Evolutionary conservation across 2,329 filamentous ascomycete genomes (phyloP), one percentile per base, ranked within the genome.

Genomic region (Fusarium abutilonis): DNA sequence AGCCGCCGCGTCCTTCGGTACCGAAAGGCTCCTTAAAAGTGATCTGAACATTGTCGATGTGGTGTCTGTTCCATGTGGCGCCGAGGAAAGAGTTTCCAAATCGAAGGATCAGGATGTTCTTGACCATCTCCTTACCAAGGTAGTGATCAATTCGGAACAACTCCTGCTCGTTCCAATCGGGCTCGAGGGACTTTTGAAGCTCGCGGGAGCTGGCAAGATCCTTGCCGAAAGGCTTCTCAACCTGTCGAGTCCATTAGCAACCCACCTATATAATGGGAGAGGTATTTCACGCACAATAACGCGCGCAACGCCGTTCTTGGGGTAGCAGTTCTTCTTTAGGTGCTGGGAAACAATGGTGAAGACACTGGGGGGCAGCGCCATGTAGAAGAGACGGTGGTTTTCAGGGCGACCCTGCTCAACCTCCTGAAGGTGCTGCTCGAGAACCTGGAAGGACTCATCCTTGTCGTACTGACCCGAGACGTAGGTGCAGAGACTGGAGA

Each of bases 91-190:
- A 93, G 83, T 99, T 99, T 71, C 95, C 96, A 76, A 99, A 99
- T 75, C 96, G 88, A 68, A 99, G 86, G 70, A 99, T 97, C 68
- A 99, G 85, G 70, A 99, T 96, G 81, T 99, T 99, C 88, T 99
- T 99, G 73, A 99, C 95, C 95, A 99, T 99, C 81, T 99, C 95
- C 85, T 99, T 99, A 73, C 96, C 96, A 43, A 99, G 87, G 79
- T 99, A 99, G 82, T 99, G 95, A 78, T 99, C 95, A 73, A 99
- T 99, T 75, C 95, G 93, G 88, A 96, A 99, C 69, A 99, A 89
- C 81, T 99, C 95, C 50, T 98, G 94, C 80, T 99, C 96, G 74
- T 91, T 95, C 96, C 95, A 99, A 81, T 99, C 93, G 39, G 95
- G 95, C 75, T 94, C 92, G 64, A 99, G 87, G 8, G 95, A 96